Conservation (phyloP, 2,329 filamentous ascomycete genomes). For the Aureobasidium sp. region DNA sequence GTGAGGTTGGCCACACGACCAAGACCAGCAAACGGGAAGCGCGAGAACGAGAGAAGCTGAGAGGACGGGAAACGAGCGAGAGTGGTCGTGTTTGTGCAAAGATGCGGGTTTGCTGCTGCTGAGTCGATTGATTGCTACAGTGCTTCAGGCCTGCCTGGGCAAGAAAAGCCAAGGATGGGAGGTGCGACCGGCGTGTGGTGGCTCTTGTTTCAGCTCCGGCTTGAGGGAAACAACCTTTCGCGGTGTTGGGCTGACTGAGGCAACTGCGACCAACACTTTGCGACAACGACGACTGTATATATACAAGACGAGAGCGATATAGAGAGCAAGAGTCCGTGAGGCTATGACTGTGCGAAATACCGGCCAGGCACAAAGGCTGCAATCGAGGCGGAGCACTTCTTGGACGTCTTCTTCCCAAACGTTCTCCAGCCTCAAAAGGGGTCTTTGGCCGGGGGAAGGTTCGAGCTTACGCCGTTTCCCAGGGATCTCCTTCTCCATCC, state of each 20-base stretch:
- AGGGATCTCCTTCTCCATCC: constrained; percentile 1
- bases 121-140: constrained; percentile 3
- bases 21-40: not conserved
- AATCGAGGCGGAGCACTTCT: not conserved
- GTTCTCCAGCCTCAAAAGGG: not conserved
- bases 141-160: not conserved
- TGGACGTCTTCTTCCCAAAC: not conserved
- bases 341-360: not conserved
- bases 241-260: not conserved
- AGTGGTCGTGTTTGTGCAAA: constrained; percentile 3
- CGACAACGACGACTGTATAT: not conserved
- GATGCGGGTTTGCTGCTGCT: not conserved
- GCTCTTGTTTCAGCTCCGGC: not conserved
- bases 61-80: not conserved
- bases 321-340: not conserved
- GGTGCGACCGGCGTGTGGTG: not conserved
- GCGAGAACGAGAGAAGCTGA: not conserved
- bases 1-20: not conserved
- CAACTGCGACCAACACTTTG: not conserved
- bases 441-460: not conserved
- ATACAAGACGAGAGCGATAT: not conserved
- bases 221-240: not conserved
- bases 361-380: not conserved
- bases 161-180: not conserved
- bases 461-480: not conserved